These are phyloP conservation scores for Eucalyptus polybractea DNA, from an alignment of 345 rosid species.

Conservation along the genomic window DNA sequence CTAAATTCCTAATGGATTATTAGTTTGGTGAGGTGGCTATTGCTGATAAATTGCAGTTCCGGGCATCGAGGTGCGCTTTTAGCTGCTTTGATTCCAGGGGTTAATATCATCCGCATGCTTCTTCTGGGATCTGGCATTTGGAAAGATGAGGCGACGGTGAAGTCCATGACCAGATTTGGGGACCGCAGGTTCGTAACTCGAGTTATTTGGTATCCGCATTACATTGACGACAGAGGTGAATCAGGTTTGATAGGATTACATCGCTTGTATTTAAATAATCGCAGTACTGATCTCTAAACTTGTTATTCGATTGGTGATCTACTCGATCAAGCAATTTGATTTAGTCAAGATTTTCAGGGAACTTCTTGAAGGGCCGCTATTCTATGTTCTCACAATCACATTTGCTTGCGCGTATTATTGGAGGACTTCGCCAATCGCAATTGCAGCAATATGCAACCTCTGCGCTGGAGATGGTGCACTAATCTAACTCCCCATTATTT, in stretches of 20 bases:
- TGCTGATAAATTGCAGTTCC: slow-evolving; percentile 36
- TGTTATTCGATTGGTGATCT: not conserved
- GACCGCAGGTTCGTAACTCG: slow-evolving; percentile 46
- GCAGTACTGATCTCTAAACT: not conserved
- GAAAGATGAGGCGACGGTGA: slow-evolving; percentile 82
- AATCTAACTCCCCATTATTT: not conserved
- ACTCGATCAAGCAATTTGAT: not conserved
- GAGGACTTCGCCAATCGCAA: slow-evolving; percentile 68
- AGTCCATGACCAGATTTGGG: slow-evolving; percentile 94
- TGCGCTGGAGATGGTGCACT: slow-evolving; percentile 96
- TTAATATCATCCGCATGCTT: slow-evolving; percentile 62
- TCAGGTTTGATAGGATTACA: not conserved
- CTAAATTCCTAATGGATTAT: not conserved
- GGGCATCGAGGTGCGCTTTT: slow-evolving; percentile 66
- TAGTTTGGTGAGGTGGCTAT: not conserved
- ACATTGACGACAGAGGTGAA: not conserved
- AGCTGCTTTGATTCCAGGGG: slow-evolving; percentile 59
- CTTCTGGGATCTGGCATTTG: slow-evolving; percentile 66
- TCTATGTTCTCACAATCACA: slow-evolving; percentile 57
- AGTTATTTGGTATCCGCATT: not conserved
- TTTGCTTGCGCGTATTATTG: slow-evolving; percentile 51
- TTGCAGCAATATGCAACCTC: slow-evolving; percentile 82
- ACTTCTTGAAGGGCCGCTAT: slow-evolving; percentile 86
- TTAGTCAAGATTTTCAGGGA: slow-evolving; percentile 34
- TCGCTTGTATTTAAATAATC: not conserved